Percentiles rank a stretch among this genome's conserved stretches.
phyloP scores from a whole-genome alignment of 2,329 filamentous ascomycete genomes.

The Fusarium xylarioides region DNA sequence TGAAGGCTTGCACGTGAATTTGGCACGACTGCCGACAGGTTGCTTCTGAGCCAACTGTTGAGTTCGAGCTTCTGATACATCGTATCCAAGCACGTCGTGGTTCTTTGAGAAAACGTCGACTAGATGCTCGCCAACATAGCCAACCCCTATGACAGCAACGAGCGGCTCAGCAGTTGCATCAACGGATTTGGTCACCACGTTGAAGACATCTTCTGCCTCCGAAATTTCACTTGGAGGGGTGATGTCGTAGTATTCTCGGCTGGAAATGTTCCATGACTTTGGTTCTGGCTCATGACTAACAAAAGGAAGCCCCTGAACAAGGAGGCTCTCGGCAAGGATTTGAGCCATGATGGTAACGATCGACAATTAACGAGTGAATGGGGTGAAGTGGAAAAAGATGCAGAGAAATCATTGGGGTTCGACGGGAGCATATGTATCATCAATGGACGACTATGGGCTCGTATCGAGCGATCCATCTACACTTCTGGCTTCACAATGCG shows the following conservation, averaged over 20 bases:
- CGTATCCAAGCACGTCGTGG: slow-evolving; percentile 58
- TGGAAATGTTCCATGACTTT: slow-evolving; percentile 39
- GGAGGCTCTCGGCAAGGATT: slow-evolving; percentile 35
- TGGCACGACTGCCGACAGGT: slow-evolving; percentile 40
- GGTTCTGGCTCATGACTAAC: slow-evolving; percentile 24
- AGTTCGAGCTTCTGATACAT: slow-evolving; percentile 54
- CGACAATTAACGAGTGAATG: slow-evolving; percentile 37
- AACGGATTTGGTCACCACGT: slow-evolving; percentile 8
- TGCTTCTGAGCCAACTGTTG: slow-evolving; percentile 46
- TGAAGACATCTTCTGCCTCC: slow-evolving; percentile 37
- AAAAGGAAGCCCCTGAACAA: slow-evolving; percentile 37
- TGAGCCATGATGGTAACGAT: slow-evolving; percentile 43
- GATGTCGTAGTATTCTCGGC: slow-evolving; percentile 45
- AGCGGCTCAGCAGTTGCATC: slow-evolving; percentile 41
- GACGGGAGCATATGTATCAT: slow-evolving; percentile 36
- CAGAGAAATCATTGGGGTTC: slow-evolving; percentile 21
- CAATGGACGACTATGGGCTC: neutral
- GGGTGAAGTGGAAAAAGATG: slow-evolving; percentile 4
- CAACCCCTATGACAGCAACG: slow-evolving; percentile 61
- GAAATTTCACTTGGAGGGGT: slow-evolving; percentile 48
- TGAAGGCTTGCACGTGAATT: slow-evolving; percentile 50
- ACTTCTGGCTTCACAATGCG: slow-evolving; percentile 13
- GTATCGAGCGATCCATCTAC: slow-evolving; percentile 17
- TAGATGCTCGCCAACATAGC: slow-evolving; percentile 62
- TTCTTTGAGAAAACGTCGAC: slow-evolving; percentile 53